Percentiles rank a stretch among this genome's conserved stretches.
Conservation (phyloP, 352 stramenopile species). For the Globisporangium mamillatum region DNA sequence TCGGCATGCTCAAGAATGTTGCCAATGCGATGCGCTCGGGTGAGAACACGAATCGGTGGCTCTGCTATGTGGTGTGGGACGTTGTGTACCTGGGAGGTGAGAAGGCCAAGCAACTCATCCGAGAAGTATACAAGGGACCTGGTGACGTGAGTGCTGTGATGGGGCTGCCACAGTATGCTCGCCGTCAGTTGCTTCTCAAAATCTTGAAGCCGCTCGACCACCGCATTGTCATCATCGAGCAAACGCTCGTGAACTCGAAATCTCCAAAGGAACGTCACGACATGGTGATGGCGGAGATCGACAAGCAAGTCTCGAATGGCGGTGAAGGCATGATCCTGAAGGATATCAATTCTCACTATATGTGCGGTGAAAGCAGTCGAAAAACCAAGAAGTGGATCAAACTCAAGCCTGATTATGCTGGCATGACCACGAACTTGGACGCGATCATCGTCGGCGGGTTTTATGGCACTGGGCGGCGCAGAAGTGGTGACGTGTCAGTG, state of each 20-base stretch:
- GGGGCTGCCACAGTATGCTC: slow-evolving; percentile 62
- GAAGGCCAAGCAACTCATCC: slow-evolving; percentile 50
- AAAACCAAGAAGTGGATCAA: slow-evolving; percentile 86
- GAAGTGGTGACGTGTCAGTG: slow-evolving; percentile 79
- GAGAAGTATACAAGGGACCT: slow-evolving; percentile 57
- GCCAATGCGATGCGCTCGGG: slow-evolving; percentile 52
- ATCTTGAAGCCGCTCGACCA: slow-evolving; percentile 72
- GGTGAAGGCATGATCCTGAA: slow-evolving; percentile 85
- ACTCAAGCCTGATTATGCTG: slow-evolving; percentile 84
- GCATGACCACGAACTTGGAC: slow-evolving; percentile 82
- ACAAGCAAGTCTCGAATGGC: slow-evolving; percentile 66
- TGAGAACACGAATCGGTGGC: slow-evolving; percentile 62
- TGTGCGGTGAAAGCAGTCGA: slow-evolving; percentile 79
- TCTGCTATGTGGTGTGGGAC: slow-evolving; percentile 87
- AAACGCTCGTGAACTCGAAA: slow-evolving; percentile 73
- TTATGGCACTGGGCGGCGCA: slow-evolving; percentile 71
- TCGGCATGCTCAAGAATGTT: slow-evolving; percentile 80
- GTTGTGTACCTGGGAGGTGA: slow-evolving; percentile 67
- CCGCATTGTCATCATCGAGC: slow-evolving; percentile 75
- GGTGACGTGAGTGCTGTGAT: slow-evolving; percentile 63
- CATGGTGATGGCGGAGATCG: slow-evolving; percentile 77
- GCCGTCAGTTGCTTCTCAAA: slow-evolving; percentile 57
- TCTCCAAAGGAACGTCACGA: slow-evolving; percentile 77
- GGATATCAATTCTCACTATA: slow-evolving; percentile 85
- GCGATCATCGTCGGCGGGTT: slow-evolving; percentile 79